A percentile compares a stretch with the other conserved stretches of the same genome.
Evolutionary conservation across 257 asterid genomes (phyloP).

Genomic region (Solanum commersonii): DNA sequence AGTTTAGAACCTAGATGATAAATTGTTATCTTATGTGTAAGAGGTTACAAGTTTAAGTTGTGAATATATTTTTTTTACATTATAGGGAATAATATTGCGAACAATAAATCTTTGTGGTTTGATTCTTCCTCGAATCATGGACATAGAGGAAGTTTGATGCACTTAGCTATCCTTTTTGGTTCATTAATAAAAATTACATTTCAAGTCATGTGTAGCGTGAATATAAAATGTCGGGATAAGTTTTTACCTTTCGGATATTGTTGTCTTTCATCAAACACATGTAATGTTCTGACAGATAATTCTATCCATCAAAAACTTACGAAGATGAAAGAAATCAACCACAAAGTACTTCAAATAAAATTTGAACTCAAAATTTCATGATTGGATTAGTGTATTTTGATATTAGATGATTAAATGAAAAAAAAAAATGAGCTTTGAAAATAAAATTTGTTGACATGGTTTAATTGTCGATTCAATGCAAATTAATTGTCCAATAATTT

Average conservation of each 20-base stretch:
- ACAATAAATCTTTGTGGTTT: neutral
- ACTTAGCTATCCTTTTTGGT: neutral
- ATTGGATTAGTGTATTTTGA: neutral
- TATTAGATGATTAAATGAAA: too few relatives aligned
- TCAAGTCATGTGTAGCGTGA: neutral
- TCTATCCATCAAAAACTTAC: neutral
- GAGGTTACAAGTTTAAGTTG: too few relatives aligned
- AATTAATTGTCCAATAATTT: neutral
- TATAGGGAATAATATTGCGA: neutral
- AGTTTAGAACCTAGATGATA: too few relatives aligned
- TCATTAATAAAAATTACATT: neutral
- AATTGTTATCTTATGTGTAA: neutral
- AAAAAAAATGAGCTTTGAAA: neutral
- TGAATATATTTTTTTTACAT: neutral
- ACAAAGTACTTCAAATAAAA: too few relatives aligned
- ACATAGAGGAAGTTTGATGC: neutral
- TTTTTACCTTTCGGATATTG: neutral
- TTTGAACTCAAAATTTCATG: neutral
- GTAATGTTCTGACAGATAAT: neutral
- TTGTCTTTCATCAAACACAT: neutral
- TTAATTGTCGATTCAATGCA: neutral
- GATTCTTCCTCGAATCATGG: neutral
- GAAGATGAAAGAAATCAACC: neutral
- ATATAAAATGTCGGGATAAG: neutral
- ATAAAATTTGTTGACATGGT: neutral